Evolutionary conservation across 1,284 basidiomycete genomes (phyloP).

Genomic region (Fistulinella cinereoalba): DNA sequence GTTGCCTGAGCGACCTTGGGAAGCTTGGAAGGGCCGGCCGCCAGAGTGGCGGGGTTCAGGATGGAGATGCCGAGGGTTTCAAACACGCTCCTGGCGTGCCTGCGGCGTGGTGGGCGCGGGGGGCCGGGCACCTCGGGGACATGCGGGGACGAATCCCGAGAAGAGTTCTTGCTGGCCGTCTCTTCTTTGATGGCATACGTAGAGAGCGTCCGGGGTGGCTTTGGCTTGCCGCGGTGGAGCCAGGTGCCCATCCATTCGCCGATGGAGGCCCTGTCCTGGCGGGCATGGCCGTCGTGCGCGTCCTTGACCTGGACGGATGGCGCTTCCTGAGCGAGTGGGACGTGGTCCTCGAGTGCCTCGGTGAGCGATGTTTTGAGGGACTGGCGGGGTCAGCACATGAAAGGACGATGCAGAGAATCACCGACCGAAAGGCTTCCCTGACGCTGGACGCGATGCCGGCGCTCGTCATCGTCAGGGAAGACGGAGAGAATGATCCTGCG

Average conservation of each 20-base stretch:
- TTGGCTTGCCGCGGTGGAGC: conserved; percentile 48
- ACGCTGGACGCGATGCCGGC: conserved; percentile 45
- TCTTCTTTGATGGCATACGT: conserved; percentile 20
- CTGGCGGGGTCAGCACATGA: no score
- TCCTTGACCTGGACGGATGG: conserved; percentile 32
- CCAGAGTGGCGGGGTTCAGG: conserved; percentile 45
- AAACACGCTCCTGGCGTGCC: conserved; percentile 60
- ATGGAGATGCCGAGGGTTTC: conserved; percentile 68
- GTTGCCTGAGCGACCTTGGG: conserved; percentile 25
- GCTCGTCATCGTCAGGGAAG: conserved; percentile 63
- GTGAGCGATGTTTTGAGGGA: conserved; percentile 66
- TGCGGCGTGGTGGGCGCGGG: conserved; percentile 36
- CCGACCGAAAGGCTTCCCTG: conserved; percentile 58
- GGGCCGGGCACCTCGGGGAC: conserved; percentile 5
- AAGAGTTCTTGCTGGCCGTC: conserved; percentile 16
- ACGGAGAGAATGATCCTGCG: conserved; percentile 62
- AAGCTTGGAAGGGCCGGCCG: conserved; percentile 24
- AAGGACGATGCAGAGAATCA: conserved; percentile 3
- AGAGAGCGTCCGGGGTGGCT: conserved; percentile 22
- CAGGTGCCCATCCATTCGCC: conserved; percentile 70
- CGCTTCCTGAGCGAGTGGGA: no score
- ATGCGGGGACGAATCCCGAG: conserved; percentile 24
- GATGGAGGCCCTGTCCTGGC: conserved; percentile 38
- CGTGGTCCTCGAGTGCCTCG: conserved; percentile 69
- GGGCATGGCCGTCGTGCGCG: conserved; percentile 18